Base-by-base conservation (phyloP, 1,139 yeast genomes). In the Pichia sp. region DNA sequence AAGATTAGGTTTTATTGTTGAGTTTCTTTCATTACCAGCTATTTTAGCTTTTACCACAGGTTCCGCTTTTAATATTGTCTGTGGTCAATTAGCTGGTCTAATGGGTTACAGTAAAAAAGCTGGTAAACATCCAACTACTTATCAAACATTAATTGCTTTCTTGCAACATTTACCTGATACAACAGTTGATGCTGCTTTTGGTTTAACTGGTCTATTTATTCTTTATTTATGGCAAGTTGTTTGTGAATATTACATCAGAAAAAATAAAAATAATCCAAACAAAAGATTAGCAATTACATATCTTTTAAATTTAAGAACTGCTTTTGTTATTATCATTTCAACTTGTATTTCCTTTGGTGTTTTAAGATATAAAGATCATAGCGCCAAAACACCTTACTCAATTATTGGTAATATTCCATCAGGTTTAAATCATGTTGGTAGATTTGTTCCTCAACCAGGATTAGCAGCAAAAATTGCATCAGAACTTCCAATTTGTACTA, bases 11-110 rank as follows among this genome's bases (percentile, higher is more conserved):
- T 88, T 88, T 64, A 71, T 88, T 45, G 76, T 88, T 38, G 96
- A 88, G 59, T 79, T 84, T 58, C 86, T 88, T 54, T 87, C 96
- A 7, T 70, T 81, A 54, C 95, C 95, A 29, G 95, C 96, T 1
- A 95, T 88, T 37, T 72, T 88, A 66, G 96, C 96, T 0, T 88
- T 87, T 67, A 88, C 88, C 95, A 75, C 93, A 33, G 96, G 96
- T 42, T 86, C 96, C 10, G 96, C 96, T 4, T 74, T 88, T 56
- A 80, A 70, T 53, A 88, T 88, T 57, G 69, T 83, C 32, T 64
- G 70, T 45, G 96, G 96, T 27, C 96, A 88, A 64, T 80, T 88
- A 7, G 96, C 96, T 1, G 82, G 73, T 13, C 69, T 88, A 47
- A 72, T 88, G 84, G 96, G 96, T 23, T 82, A 70, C 64, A 69